Evolutionary conservation across 805 yeast species (phyloP).

Genomic region (Yarrowia alimentaria): DNA sequence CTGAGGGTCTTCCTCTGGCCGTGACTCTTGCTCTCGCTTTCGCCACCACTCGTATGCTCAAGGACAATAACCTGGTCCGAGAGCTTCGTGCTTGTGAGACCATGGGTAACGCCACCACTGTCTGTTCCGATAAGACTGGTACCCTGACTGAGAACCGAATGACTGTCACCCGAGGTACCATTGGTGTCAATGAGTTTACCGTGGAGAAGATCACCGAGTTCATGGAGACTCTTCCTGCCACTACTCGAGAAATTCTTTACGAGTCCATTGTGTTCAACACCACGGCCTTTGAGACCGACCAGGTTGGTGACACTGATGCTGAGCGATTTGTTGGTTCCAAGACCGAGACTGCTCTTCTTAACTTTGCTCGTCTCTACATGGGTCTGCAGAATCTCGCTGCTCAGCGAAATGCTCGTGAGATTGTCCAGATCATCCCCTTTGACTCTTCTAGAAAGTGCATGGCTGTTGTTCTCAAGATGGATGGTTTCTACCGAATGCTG

Average conservation of each 20-base stretch:
- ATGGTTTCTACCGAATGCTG: conserved; percentile 54
- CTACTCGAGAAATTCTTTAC: conserved; percentile 38
- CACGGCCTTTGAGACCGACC: conserved; percentile 80
- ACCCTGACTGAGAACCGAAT: conserved; percentile 91
- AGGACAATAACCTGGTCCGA: conserved; percentile 93
- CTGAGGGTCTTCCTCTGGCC: conserved; percentile 97
- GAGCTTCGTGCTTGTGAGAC: conserved; percentile 93
- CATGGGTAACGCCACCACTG: conserved; percentile 97
- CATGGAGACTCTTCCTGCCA: conserved; percentile 28
- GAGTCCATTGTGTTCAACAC: conserved; percentile 76
- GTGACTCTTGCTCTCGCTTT: conserved; percentile 95
- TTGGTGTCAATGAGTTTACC: conserved; percentile 54
- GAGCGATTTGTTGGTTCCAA: conserved; percentile 86
- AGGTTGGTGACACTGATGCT: conserved; percentile 35
- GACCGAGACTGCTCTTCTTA: conserved; percentile 86
- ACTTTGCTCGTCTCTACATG: conserved; percentile 60
- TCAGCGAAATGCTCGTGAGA: conserved; percentile 45
- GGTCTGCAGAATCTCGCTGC: conserved; percentile 47
- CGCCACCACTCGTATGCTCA: conserved; percentile 97
- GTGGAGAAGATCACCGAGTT: conserved; percentile 29
- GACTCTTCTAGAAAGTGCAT: conserved; percentile 94
- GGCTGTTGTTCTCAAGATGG: conserved; percentile 62
- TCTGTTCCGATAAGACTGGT: conserved; percentile 97
- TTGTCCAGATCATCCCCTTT: conserved; percentile 80
- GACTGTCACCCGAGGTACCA: conserved; percentile 78